phyloP scores from a whole-genome alignment of 306 rosid species.

The Urtica urens region DNA sequence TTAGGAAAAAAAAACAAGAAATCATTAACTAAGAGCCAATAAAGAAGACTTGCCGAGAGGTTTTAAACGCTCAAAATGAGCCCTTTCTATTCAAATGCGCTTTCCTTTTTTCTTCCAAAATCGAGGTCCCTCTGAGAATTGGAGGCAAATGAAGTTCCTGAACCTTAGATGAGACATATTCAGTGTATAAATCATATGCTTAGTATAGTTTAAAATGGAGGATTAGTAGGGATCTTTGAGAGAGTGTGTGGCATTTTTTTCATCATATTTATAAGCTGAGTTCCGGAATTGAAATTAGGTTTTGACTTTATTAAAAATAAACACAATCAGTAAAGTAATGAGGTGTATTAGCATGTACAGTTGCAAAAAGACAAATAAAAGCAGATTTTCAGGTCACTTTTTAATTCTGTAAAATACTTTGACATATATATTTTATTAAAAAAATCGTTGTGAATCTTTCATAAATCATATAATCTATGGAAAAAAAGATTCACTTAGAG shows the following conservation, averaged over 20 bases:
- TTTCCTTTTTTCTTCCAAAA: background rate
- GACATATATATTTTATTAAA: background rate
- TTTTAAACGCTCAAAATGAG: background rate
- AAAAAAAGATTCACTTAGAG: background rate
- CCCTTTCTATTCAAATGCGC: background rate
- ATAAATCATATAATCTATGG: background rate
- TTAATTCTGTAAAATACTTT: background rate
- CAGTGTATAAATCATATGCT: background rate
- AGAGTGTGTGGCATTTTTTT: background rate
- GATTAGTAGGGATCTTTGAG: background rate
- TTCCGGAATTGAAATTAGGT: background rate
- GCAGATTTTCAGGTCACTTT: conserved; percentile 4
- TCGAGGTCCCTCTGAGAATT: conserved; percentile 3
- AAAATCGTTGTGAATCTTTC: background rate
- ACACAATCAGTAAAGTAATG: too few relatives aligned
- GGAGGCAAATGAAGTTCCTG: conserved; percentile 2
- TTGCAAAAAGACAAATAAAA: background rate
- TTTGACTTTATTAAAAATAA: background rate
- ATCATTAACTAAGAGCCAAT: conserved; percentile 19
- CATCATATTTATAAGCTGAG: background rate
- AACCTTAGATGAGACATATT: conserved; percentile 3
- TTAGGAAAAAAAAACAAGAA: background rate
- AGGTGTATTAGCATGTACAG: background rate
- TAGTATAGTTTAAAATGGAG: background rate
- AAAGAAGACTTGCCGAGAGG: conserved; percentile 27